Conservation (phyloP, 2,329 filamentous ascomycete species). For the Beauveria rudraprayagi region DNA sequence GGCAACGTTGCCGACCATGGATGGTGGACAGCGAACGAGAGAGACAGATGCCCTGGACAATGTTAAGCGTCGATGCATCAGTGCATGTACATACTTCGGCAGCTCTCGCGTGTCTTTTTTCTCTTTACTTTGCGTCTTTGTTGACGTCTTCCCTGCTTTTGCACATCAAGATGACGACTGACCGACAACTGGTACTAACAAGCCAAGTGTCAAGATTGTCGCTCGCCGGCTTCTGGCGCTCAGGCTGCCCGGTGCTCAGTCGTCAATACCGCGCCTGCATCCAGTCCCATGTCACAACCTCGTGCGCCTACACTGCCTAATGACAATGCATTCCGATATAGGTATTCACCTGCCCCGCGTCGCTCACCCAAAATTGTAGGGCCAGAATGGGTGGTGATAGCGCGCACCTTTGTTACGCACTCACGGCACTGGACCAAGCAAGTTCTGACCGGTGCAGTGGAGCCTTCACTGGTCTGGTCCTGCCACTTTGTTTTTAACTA, state of each 20-base stretch:
- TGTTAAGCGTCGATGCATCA: background rate
- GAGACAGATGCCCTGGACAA: no score
- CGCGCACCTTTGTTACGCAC: no score
- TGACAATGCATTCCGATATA: slow-evolving; percentile 3
- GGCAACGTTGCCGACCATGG: no score
- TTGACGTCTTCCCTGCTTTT: background rate
- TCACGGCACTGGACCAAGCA: background rate
- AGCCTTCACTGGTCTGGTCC: background rate
- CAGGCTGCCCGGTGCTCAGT: background rate
- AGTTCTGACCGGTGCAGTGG: background rate
- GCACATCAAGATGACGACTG: background rate
- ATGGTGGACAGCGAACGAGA: no score
- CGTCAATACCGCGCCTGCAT: slow-evolving; percentile 2
- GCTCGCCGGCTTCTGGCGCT: background rate
- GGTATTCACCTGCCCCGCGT: background rate
- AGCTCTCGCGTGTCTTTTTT: background rate
- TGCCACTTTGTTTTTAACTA: background rate
- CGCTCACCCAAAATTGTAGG: background rate
- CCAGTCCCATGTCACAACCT: background rate
- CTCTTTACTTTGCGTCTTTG: background rate
- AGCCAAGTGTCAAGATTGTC: background rate
- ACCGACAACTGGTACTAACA: background rate
- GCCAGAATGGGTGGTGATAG: background rate
- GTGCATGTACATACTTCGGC: background rate
- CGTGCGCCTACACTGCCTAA: background rate